These are phyloP conservation scores for Acanthamoeba rhysodes DNA, from an alignment of 208 protist genomes.

Conservation along the genomic window DNA sequence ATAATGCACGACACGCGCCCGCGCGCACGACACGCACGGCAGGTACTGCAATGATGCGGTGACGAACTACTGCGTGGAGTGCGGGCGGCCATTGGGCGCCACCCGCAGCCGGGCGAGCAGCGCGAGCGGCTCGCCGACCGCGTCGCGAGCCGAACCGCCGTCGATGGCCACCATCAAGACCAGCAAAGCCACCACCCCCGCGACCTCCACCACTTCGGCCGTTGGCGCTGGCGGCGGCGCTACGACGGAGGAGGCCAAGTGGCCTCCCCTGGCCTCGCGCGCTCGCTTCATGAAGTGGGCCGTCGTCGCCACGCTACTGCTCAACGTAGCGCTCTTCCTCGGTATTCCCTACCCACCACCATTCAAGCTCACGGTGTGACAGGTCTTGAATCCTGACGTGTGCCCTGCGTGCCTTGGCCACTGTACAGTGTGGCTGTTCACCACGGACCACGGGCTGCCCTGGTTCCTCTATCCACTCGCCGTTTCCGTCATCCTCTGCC, in stretches of 20 bases:
- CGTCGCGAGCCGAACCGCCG: neutral
- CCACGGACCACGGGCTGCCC: slow-evolving; percentile 34
- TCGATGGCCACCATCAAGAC: neutral
- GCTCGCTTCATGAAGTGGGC: neutral
- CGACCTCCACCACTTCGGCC: neutral
- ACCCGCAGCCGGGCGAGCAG: neutral
- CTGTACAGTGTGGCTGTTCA: slow-evolving; percentile 36
- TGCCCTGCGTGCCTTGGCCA: neutral
- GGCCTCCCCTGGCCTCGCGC: neutral
- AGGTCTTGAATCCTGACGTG: too few relatives aligned
- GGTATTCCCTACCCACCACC: neutral
- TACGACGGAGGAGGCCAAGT: neutral
- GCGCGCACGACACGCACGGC: too few relatives aligned
- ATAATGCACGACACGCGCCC: neutral
- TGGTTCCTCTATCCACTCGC: slow-evolving; percentile 65
- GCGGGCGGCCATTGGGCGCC: neutral
- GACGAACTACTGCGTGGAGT: neutral
- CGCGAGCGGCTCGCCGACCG: neutral
- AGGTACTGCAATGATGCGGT: slow-evolving; percentile 56
- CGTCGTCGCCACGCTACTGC: neutral
- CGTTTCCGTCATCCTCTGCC: neutral
- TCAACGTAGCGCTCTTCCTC: slow-evolving; percentile 9
- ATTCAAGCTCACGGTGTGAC: neutral
- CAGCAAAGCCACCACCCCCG: too few relatives aligned
- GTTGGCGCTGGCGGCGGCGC: neutral